Percentiles rank a stretch among this genome's conserved stretches.
Conservation (phyloP, 106 monocot species). For the Dendrobium chrysotoxum region DNA sequence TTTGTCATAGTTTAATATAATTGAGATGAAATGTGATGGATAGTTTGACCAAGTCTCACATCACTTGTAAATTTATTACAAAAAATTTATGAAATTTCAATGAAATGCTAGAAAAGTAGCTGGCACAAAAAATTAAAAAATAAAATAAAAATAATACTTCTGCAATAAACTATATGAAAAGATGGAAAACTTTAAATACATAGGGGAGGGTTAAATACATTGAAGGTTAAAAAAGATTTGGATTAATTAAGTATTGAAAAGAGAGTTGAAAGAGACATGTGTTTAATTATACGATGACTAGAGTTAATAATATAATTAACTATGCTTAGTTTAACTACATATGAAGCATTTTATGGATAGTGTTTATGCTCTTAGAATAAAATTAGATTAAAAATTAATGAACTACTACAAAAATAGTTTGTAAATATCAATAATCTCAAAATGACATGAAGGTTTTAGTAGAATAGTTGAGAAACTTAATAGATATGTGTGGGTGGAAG, state of each 20-base stretch:
- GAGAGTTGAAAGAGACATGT: not conserved
- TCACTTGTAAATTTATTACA: not conserved
- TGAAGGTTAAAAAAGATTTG: not conserved
- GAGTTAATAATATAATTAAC: not conserved
- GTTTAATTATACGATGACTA: too few species aligned
- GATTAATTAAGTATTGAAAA: not conserved
- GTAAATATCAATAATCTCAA: too few species aligned
- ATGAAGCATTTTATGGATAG: not conserved
- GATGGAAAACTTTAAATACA: not conserved
- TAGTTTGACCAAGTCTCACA: not conserved
- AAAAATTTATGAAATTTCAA: not conserved
- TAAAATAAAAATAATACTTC: not conserved
- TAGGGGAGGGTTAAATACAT: not conserved
- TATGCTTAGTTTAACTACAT: not conserved
- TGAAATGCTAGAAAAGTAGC: not conserved
- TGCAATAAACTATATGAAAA: not conserved
- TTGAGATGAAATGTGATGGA: not conserved
- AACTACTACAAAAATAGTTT: too few species aligned
- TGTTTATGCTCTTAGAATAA: too few species aligned
- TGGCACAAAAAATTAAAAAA: not conserved
- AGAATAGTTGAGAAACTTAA: too few species aligned
- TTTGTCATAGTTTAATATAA: not conserved
- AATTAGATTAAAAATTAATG: too few species aligned
- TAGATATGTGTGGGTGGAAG: too few species aligned
- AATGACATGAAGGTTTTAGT: too few species aligned